phyloP scores from a whole-genome alignment of 495 filamentous ascomycete species.

The Aspergillus homomorphus region DNA sequence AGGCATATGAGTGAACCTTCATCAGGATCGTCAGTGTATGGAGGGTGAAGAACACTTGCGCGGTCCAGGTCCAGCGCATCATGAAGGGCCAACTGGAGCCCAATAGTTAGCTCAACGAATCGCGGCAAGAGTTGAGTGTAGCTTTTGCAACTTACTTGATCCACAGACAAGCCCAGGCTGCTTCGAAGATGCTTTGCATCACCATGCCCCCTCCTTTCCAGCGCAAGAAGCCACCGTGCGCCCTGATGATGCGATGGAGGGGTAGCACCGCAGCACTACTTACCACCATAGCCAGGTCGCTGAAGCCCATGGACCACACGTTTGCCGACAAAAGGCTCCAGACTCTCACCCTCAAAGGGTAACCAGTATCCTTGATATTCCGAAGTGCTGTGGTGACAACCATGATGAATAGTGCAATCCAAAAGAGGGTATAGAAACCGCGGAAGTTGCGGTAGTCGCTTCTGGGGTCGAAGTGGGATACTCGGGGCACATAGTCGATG shows the following conservation, averaged over 20 bases:
- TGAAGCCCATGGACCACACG: conserved; percentile 79
- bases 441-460: conserved; percentile 93
- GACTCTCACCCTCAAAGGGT: conserved; percentile 74
- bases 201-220: conserved; percentile 76
- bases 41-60: conserved; percentile 91
- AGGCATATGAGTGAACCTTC: conserved; percentile 98
- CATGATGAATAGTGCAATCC: conserved; percentile 96
- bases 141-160: conserved; percentile 53
- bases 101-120: conserved; percentile 21
- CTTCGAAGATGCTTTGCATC: conserved; percentile 79
- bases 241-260: conserved; percentile 65
- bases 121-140: neutral
- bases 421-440: conserved; percentile 96
- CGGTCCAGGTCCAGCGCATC: conserved; percentile 88
- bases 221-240: conserved; percentile 52
- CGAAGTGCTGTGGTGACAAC: conserved; percentile 85
- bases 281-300: conserved; percentile 78
- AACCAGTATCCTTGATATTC: conserved; percentile 92
- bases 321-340: conserved; percentile 85
- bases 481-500: conserved; percentile 85
- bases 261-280: conserved; percentile 71
- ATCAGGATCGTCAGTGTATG: conserved; percentile 89
- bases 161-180: conserved; percentile 78
- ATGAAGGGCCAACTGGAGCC: conserved; percentile 70
- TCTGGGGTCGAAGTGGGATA: conserved; percentile 92